phyloP scores from a whole-genome alignment of 305 asterid species.

The Solanum hybrid region DNA sequence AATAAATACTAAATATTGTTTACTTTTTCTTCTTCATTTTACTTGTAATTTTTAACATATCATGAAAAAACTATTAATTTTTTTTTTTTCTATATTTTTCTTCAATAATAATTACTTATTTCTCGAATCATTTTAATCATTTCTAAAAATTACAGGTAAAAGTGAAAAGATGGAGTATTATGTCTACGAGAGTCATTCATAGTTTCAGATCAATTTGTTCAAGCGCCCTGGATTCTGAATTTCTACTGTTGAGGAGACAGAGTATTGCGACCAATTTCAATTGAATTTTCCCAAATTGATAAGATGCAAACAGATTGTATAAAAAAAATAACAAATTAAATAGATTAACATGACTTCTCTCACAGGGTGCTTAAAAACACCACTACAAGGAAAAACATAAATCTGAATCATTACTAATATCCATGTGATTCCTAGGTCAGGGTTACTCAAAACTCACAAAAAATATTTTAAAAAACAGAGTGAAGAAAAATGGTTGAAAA shows the following conservation, averaged over 20 bases:
- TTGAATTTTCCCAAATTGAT: not conserved
- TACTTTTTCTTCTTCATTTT: too few species aligned
- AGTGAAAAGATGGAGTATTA: not conserved
- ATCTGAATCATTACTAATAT: not conserved
- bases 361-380: conserved; percentile 40
- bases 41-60: too few species aligned
- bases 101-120: too few species aligned
- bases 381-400: conserved; percentile 40
- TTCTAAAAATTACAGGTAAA: not conserved
- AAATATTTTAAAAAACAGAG: not conserved
- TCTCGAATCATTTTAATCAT: too few species aligned
- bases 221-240: too few species aligned
- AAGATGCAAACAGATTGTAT: not conserved
- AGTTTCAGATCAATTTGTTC: not conserved
- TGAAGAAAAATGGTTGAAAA: not conserved
- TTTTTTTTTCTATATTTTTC: too few species aligned
- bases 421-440: not conserved
- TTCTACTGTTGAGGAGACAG: not conserved
- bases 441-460: not conserved
- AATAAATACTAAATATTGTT: too few species aligned
- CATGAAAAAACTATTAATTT: too few species aligned
- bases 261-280: not conserved
- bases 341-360: conserved; percentile 3
- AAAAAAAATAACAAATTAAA: not conserved
- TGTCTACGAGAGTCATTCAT: not conserved